phyloP scores from a whole-genome alignment of 2,329 filamentous ascomycete species.

The Alternaria sp. region DNA sequence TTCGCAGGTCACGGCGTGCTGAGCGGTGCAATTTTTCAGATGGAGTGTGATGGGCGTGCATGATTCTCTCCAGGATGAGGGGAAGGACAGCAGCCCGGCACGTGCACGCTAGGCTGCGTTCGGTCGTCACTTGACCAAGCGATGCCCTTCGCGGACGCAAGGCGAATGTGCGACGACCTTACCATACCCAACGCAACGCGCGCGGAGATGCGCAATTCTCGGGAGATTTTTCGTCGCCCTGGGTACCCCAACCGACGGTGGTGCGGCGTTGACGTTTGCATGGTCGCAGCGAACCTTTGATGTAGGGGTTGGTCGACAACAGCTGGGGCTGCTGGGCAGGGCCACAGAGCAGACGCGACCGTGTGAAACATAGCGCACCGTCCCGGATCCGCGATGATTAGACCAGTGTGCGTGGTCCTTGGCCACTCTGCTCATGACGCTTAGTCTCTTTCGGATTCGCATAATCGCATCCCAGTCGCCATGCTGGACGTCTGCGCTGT shows the following conservation, averaged over 20 bases:
- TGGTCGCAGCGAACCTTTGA: conserved; percentile 6
- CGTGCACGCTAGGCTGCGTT: conserved; percentile 21
- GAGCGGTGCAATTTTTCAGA: conserved; percentile 16
- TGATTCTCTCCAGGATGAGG: conserved; percentile 25
- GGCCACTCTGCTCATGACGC: conserved; percentile 19
- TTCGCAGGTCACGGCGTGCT: conserved; percentile 14
- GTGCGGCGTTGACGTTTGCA: conserved; percentile 18
- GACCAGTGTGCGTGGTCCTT: conserved; percentile 15
- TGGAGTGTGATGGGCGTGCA: conserved; percentile 33
- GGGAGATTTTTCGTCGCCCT: not conserved
- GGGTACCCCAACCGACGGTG: not conserved
- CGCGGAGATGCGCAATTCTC: not conserved
- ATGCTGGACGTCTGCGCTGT: conserved; percentile 27
- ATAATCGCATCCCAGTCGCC: conserved; percentile 30
- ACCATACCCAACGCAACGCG: not conserved
- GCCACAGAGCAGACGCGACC: conserved; percentile 24
- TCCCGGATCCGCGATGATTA: conserved; percentile 42
- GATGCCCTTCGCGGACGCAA: not conserved
- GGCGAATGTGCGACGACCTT: not conserved
- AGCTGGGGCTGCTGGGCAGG: not conserved
- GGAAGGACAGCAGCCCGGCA: not conserved
- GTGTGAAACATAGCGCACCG: conserved; percentile 44
- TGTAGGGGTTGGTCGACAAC: not conserved
- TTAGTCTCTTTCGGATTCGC: conserved; percentile 21
- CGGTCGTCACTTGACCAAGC: conserved; percentile 11